These are phyloP conservation scores for Chaetomidium leptoderma DNA, from an alignment of 495 filamentous ascomycete species.

Conservation along the genomic window DNA sequence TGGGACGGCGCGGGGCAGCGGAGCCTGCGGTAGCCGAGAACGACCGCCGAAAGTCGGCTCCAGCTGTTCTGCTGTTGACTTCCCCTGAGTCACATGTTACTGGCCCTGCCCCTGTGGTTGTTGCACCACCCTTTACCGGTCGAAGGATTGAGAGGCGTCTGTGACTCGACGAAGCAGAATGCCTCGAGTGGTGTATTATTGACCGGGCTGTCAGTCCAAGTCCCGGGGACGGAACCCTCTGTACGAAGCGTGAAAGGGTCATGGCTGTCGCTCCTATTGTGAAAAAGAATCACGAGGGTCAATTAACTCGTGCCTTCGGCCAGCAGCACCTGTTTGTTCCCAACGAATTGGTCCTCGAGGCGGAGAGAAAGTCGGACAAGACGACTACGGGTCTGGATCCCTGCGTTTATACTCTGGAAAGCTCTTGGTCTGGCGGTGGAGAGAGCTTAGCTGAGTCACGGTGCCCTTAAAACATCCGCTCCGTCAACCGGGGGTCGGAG, in stretches of 20 bases:
- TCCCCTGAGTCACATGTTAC: conserved; percentile 11
- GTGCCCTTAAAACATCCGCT: neutral
- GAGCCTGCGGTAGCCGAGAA: conserved; percentile 17
- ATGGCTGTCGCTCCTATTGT: conserved; percentile 5
- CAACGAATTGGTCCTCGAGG: neutral
- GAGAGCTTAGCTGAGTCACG: conserved; percentile 8
- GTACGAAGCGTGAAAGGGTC: conserved; percentile 15
- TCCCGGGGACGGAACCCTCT: conserved; percentile 2
- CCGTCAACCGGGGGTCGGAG: neutral
- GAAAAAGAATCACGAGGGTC: neutral
- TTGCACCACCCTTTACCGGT: neutral
- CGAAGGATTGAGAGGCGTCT: neutral
- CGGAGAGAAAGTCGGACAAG: neutral
- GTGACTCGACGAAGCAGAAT: neutral
- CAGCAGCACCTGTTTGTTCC: neutral
- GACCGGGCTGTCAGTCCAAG: neutral
- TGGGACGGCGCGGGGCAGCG: conserved; percentile 20
- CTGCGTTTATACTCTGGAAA: conserved; percentile 4
- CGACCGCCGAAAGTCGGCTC: conserved; percentile 17
- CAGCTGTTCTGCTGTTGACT: neutral
- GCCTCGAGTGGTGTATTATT: neutral
- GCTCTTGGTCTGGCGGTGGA: conserved; percentile 3
- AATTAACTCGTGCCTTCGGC: neutral
- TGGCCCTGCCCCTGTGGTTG: neutral
- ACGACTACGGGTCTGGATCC: neutral